phyloP scores from a whole-genome alignment of 2,329 filamentous ascomycete genomes.

The Exserohilum turcica region DNA sequence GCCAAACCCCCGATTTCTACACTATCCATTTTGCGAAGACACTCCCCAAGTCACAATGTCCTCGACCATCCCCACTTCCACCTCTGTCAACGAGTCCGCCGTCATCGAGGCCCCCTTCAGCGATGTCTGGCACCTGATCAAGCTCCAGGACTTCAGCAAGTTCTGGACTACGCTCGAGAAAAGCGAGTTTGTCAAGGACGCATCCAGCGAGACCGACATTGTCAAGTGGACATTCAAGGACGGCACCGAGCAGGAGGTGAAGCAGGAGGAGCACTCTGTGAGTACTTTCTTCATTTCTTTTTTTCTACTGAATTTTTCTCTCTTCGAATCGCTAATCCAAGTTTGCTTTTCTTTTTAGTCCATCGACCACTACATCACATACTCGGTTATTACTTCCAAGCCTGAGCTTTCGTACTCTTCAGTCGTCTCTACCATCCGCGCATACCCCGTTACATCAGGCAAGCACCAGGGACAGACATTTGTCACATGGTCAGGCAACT shows the following conservation, averaged over 20 bases:
- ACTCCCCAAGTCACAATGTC: slow-evolving; percentile 27
- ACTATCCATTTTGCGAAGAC: too few species aligned
- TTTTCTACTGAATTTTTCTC: background rate
- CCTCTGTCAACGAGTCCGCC: slow-evolving; percentile 68
- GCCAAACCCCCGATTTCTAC: slow-evolving; percentile 8
- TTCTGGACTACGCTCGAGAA: slow-evolving; percentile 69
- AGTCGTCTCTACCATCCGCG: slow-evolving; percentile 69
- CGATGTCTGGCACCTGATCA: slow-evolving; percentile 75
- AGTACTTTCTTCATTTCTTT: slow-evolving; percentile 29
- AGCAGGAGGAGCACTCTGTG: slow-evolving; percentile 77
- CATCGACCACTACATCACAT: slow-evolving; percentile 77
- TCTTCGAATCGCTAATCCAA: slow-evolving; percentile 1
- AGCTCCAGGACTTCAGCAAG: slow-evolving; percentile 70
- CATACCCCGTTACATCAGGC: slow-evolving; percentile 69
- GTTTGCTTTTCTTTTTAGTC: background rate
- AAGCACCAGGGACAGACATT: slow-evolving; percentile 68
- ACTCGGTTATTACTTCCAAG: slow-evolving; percentile 70
- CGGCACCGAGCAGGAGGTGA: slow-evolving; percentile 70
- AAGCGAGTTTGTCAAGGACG: slow-evolving; percentile 67
- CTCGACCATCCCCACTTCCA: slow-evolving; percentile 65
- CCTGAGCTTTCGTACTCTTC: slow-evolving; percentile 69
- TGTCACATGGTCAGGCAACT: slow-evolving; percentile 71
- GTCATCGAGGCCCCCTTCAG: slow-evolving; percentile 71
- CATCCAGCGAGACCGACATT: slow-evolving; percentile 67
- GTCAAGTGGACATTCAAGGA: slow-evolving; percentile 75